Conservation (phyloP, 2,329 filamentous ascomycete species). For the Scedosporium boydii region DNA sequence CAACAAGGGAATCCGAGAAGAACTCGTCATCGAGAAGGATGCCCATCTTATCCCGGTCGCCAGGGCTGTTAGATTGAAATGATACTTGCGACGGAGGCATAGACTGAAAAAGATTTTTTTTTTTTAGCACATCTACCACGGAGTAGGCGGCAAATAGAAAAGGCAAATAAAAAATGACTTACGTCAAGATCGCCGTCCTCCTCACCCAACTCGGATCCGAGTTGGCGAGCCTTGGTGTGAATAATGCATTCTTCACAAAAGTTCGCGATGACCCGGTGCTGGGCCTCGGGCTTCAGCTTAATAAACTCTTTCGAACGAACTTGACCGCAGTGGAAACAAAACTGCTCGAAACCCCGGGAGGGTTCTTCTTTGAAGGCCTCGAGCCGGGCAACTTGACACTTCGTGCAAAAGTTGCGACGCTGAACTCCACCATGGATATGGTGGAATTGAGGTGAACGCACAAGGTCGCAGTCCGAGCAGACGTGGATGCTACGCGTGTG, state of each 20-base stretch:
- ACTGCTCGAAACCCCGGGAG: not conserved
- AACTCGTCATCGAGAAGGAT: not conserved
- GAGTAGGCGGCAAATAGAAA: not conserved
- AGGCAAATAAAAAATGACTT: not conserved
- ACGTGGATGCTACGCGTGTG: not conserved
- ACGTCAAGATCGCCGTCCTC: conserved; percentile 3
- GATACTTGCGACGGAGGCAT: not conserved
- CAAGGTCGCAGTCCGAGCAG: not conserved
- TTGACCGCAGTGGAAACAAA: conserved; percentile 6
- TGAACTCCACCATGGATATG: not conserved
- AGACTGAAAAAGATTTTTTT: not conserved
- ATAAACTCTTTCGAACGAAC: not conserved
- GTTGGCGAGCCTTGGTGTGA: not conserved
- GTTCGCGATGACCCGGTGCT: not conserved
- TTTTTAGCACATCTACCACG: not conserved
- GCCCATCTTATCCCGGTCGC: not conserved
- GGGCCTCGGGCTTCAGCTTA: not conserved
- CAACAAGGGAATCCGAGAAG: not conserved
- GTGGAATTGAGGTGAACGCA: not conserved
- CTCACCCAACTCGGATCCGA: conserved; percentile 10
- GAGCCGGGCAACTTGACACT: not conserved
- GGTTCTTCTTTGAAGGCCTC: not conserved
- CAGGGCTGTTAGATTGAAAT: not conserved
- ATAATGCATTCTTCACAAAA: conserved; percentile 2
- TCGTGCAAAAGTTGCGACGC: conserved; percentile 4